phyloP scores from a whole-genome alignment of 2,329 filamentous ascomycete genomes.

The Grosmannia huntii region DNA sequence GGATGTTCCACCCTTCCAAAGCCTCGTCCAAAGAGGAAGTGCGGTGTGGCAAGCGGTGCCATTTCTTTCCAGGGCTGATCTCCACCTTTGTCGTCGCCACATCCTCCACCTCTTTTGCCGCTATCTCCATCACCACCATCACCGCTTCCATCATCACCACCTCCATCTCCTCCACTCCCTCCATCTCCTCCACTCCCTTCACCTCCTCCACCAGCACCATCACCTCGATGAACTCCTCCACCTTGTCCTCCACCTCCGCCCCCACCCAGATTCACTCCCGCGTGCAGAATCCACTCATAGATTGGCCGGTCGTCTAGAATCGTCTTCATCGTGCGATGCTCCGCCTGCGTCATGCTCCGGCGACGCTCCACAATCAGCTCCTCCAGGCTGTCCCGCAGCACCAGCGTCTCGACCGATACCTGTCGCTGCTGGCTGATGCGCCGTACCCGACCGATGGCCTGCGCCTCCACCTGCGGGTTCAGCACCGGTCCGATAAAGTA shows the following conservation, averaged over 20 bases:
- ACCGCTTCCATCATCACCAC: background rate
- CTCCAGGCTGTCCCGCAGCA: constrained; percentile 69
- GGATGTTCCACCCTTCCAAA: constrained; percentile 30
- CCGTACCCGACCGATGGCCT: constrained; percentile 82
- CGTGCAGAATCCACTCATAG: constrained; percentile 44
- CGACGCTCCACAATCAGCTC: constrained; percentile 68
- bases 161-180: background rate
- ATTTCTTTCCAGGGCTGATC: constrained; percentile 29
- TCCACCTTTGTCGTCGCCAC: constrained; percentile 14
- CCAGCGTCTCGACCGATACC: constrained; percentile 76
- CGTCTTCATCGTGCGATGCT: constrained; percentile 41
- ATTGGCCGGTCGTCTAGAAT: constrained; percentile 46
- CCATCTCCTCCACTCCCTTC: background rate
- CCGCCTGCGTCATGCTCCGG: constrained; percentile 59
- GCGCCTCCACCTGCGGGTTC: constrained; percentile 72
- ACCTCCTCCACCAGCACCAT: background rate
- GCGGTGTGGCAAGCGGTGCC: constrained; percentile 29
- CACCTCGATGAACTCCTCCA: background rate
- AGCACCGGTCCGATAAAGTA: constrained; percentile 86
- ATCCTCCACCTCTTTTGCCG: background rate
- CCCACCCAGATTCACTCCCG: constrained; percentile 24
- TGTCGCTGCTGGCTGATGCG: constrained; percentile 71
- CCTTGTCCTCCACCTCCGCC: background rate
- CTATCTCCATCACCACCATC: no score
- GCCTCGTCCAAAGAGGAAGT: constrained; percentile 37